phyloP scores from a whole-genome alignment of 1,139 yeast genomes.

The Candida sojae region DNA sequence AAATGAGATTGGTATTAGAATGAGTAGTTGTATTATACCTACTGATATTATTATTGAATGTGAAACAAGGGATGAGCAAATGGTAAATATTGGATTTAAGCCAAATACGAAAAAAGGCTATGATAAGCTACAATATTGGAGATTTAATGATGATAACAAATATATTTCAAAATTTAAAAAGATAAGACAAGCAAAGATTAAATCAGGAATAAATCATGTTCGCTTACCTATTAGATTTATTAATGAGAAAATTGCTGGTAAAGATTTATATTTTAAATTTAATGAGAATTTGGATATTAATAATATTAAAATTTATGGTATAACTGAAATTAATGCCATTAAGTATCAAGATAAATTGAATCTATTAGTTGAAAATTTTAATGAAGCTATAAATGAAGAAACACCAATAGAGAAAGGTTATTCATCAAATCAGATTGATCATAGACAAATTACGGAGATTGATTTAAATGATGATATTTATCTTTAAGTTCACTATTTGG shows the following conservation, averaged over 20 bases:
- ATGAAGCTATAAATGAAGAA: constrained; percentile 12
- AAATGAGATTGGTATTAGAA: constrained; percentile 38
- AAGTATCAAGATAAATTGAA: constrained; percentile 28
- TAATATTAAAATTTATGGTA: constrained; percentile 40
- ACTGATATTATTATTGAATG: constrained; percentile 37
- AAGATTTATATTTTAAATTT: constrained; percentile 40
- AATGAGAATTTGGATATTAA: constrained; percentile 9
- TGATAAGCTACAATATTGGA: constrained; percentile 9
- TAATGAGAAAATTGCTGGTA: constrained; percentile 33
- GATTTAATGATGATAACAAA: constrained; percentile 17
- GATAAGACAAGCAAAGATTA: constrained; percentile 25
- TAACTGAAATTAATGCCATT: constrained; percentile 33
- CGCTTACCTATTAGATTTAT: constrained; percentile 37
- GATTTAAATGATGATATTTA: constrained; percentile 15
- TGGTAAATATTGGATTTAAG: constrained; percentile 30
- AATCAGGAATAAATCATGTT: constrained; percentile 25
- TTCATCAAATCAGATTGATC: too few species aligned
- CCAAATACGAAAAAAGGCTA: constrained; percentile 20
- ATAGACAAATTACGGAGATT: constrained; percentile 4
- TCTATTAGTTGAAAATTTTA: constrained; percentile 20
- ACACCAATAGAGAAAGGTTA: constrained; percentile 8
- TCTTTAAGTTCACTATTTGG: constrained; percentile 1
- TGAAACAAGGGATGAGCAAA: not conserved
- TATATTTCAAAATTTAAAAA: constrained; percentile 30
- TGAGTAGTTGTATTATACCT: constrained; percentile 33